phyloP scores from a whole-genome alignment of 352 stramenopile species.

The Phytophthora sojae region DNA sequence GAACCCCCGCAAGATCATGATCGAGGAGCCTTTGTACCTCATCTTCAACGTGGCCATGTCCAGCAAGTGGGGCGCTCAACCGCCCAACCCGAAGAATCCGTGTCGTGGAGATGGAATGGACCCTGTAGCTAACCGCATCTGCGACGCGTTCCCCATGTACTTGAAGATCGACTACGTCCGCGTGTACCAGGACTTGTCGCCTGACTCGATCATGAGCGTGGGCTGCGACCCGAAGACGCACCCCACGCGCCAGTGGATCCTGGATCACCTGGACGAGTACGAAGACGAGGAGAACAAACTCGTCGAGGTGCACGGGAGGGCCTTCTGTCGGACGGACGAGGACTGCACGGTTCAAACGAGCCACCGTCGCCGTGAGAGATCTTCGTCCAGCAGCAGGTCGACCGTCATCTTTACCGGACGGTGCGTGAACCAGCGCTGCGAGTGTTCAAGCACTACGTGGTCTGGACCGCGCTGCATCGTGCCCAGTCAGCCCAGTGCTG shows the following conservation, averaged over 20 bases:
- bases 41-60: slow-evolving; percentile 97
- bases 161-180: slow-evolving; percentile 86
- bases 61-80: slow-evolving; percentile 84
- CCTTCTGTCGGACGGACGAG: slow-evolving; percentile 57
- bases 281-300: slow-evolving; percentile 66
- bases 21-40: slow-evolving; percentile 95
- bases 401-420: slow-evolving; percentile 33
- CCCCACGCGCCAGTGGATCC: slow-evolving; percentile 80
- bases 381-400: slow-evolving; percentile 2
- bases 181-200: slow-evolving; percentile 67
- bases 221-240: slow-evolving; percentile 70
- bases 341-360: slow-evolving; percentile 64
- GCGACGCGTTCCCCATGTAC: slow-evolving; percentile 70
- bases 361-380: not conserved
- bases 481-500: slow-evolving; percentile 13
- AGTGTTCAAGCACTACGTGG: slow-evolving; percentile 48
- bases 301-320: slow-evolving; percentile 67
- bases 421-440: slow-evolving; percentile 55
- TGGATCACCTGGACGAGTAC: slow-evolving; percentile 81
- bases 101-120: slow-evolving; percentile 64
- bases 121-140: slow-evolving; percentile 58
- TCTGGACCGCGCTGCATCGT: slow-evolving; percentile 59
- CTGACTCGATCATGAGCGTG: slow-evolving; percentile 55
- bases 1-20: slow-evolving; percentile 91
- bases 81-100: slow-evolving; percentile 65